Base-by-base conservation (phyloP, 2,329 filamentous ascomycete genomes). In the Calonectria pteridis region DNA sequence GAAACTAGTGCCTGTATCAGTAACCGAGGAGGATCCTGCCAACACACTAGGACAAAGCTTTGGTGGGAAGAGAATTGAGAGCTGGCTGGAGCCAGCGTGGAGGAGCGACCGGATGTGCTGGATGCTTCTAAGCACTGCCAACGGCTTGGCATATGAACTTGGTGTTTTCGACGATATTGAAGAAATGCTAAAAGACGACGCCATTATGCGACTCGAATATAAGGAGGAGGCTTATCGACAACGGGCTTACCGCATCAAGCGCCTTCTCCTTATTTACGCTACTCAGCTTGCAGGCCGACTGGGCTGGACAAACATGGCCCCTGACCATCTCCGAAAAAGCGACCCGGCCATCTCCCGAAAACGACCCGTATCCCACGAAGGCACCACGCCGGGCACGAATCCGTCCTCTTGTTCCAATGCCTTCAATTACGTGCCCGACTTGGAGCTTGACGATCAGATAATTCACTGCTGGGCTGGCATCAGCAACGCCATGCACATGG, bases 11-110 rank as follows among this genome's bases (percentile, higher is more conserved):
- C 85, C 87, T 29, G 79, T 83, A 16, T 84, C 85, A 67, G 85
- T 85, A 84, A 73, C 81, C 9, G 82, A 83, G 29, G 83, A 83
- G 28, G 83, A 85, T n/a, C 75, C 79, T 28, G 78, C 75, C 9
- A 81, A 79, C 26, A 81, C 79, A 4, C 72, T 83, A 4, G 84
- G 84, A 5, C 90, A 89, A 35, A 91, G 91, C n/a, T 90, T 95
- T 26, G 94, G 95, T 55, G 95, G 95, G 13, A 93, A 94, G 83
- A 89, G 95, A 33, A 97, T 98, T 76, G 95, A 98, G 82, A 96
- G 95, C 83, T 98, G 97, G 95, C 91, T 98, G 5, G 97, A 99
- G 83, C 97, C 97, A 3, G 96, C 95, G 11, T 98, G 96, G 95
- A 91, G 96, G 79, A 95, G 94, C 76, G 96, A 98, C 81, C 94